Evolutionary conservation across 2,329 filamentous ascomycete genomes (phyloP).

Genomic region (Stylonectria norvegica): DNA sequence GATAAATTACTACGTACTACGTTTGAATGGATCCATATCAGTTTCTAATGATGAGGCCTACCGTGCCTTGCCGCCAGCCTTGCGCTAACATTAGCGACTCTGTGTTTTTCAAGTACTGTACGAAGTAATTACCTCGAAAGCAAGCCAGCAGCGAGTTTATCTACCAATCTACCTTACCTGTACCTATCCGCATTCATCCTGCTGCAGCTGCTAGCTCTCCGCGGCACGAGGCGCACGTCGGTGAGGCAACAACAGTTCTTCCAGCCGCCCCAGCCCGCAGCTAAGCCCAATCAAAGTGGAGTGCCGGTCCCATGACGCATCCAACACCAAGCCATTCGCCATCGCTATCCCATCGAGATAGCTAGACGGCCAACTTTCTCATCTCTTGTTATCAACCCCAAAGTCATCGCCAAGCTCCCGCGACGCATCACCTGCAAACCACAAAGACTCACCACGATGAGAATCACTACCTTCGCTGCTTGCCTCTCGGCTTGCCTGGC

Average conservation of each 20-base stretch:
- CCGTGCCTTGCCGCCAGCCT: too few species aligned
- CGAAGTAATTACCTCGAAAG: too few species aligned
- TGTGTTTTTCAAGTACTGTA: too few species aligned
- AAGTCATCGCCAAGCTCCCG: conserved; percentile 11
- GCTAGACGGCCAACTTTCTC: conserved; percentile 13
- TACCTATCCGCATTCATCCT: neutral
- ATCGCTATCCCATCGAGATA: conserved; percentile 24
- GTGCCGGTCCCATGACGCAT: conserved; percentile 37
- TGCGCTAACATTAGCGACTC: too few species aligned
- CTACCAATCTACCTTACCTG: too few species aligned
- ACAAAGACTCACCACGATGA: too few species aligned
- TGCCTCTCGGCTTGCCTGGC: conserved; percentile 45
- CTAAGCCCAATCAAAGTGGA: conserved; percentile 23
- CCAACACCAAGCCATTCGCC: conserved; percentile 27
- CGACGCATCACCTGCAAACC: conserved; percentile 10
- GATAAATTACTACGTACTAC: too few species aligned
- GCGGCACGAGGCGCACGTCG: conserved; percentile 20
- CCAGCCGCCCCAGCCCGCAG: conserved; percentile 14
- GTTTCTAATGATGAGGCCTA: too few species aligned
- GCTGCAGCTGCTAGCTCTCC: conserved; percentile 6
- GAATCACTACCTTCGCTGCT: conserved; percentile 40
- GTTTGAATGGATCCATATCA: too few species aligned
- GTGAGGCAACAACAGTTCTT: conserved; percentile 25
- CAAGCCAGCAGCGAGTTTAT: too few species aligned
- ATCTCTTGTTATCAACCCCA: neutral